Conservation (phyloP, 192 early-diverging fungal genomes). For the Mortierella alpina region DNA sequence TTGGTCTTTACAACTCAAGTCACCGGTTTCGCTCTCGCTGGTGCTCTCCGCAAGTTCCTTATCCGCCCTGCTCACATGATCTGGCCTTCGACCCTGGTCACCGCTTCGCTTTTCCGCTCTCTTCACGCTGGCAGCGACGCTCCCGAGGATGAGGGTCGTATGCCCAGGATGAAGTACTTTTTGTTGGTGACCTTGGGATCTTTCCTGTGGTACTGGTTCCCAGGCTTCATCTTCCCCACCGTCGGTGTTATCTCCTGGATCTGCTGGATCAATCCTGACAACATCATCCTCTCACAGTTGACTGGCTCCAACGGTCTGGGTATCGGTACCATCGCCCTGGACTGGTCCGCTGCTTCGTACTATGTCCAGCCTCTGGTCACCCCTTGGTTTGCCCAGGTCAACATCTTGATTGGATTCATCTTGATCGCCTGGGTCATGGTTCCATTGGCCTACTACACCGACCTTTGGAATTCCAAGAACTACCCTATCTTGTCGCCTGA, state of each 20-base stretch:
- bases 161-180: conserved; percentile 70
- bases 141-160: conserved; percentile 13
- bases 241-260: conserved; percentile 62
- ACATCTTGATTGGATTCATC: conserved; percentile 63
- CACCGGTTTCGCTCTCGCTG: conserved; percentile 67
- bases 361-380: conserved; percentile 55
- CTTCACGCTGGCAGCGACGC: conserved; percentile 29
- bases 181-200: conserved; percentile 59
- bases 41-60: conserved; percentile 61
- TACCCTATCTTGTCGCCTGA: conserved; percentile 56
- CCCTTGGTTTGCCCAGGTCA: conserved; percentile 59
- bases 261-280: conserved; percentile 63
- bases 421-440: conserved; percentile 63
- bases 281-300: conserved; percentile 57
- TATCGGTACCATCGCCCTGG: conserved; percentile 67
- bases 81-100: conserved; percentile 63
- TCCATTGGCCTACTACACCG: conserved; percentile 62
- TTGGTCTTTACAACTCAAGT: conserved; percentile 66
- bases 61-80: conserved; percentile 65
- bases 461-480: conserved; percentile 60
- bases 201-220: conserved; percentile 71
- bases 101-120: conserved; percentile 56
- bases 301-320: conserved; percentile 63
- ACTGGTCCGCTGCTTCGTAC: conserved; percentile 66
- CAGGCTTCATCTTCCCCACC: conserved; percentile 63